Conservation (phyloP, 192 early-diverging fungal species). For the Endogone sp. region DNA sequence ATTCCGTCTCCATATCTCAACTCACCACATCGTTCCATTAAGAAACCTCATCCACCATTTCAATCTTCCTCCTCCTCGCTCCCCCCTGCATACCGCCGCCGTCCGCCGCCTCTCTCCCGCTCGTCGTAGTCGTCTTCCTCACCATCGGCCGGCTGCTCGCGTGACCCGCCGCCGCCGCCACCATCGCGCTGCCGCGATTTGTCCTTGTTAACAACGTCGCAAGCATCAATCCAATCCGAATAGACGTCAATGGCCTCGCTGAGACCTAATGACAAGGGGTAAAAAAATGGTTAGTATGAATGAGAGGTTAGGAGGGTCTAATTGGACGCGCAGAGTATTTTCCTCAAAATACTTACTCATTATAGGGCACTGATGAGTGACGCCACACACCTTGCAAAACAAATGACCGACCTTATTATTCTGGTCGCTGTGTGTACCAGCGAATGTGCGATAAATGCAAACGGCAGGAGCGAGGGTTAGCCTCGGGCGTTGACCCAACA, state of each 20-base stretch:
- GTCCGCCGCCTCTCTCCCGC: neutral
- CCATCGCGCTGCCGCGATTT: neutral
- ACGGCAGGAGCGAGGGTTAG: too few relatives aligned
- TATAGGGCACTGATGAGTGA: slow-evolving; percentile 67
- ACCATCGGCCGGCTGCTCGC: neutral
- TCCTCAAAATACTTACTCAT: slow-evolving; percentile 40
- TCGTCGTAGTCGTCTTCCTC: neutral
- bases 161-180: neutral
- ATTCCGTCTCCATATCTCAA: too few relatives aligned
- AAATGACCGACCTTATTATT: slow-evolving; percentile 70
- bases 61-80: neutral
- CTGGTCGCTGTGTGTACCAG: too few relatives aligned
- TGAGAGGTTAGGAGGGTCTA: too few relatives aligned
- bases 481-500: too few relatives aligned
- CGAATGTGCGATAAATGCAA: too few relatives aligned
- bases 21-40: too few relatives aligned
- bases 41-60: too few relatives aligned
- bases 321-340: too few relatives aligned
- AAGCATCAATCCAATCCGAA: slow-evolving; percentile 85
- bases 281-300: too few relatives aligned
- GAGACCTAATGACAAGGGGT: slow-evolving; percentile 61
- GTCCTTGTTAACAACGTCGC: slow-evolving; percentile 51
- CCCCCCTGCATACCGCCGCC: neutral
- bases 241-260: slow-evolving; percentile 87
- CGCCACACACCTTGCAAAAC: slow-evolving; percentile 74